A percentile compares a stretch with the other conserved stretches of the same genome.
Evolutionary conservation across 2,329 filamentous ascomycete genomes (phyloP).

Genomic region (Neophaeococcomyces aloes): DNA sequence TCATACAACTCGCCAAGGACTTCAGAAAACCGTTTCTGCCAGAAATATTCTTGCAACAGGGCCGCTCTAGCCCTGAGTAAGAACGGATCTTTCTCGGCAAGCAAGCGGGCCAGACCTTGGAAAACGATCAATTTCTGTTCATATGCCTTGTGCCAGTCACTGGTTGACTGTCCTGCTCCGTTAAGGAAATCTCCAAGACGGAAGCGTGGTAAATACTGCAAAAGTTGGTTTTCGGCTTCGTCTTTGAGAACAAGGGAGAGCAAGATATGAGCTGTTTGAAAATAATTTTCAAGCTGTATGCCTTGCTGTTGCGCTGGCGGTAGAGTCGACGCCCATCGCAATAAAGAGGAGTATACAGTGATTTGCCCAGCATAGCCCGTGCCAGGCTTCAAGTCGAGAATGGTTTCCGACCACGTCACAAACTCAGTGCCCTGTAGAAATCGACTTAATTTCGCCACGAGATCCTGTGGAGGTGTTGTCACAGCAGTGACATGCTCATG

Average conservation of each 20-base stretch:
- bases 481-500: constrained; percentile 5
- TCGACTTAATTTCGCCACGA: neutral
- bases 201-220: constrained; percentile 5
- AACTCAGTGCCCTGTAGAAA: constrained; percentile 4
- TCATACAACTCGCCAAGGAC: neutral
- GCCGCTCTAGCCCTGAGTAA: neutral
- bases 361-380: neutral
- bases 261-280: neutral
- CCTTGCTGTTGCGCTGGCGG: neutral
- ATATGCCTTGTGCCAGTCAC: constrained; percentile 5
- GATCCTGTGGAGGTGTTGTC: neutral
- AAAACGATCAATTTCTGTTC: constrained; percentile 2
- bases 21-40: constrained; percentile 1
- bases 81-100: neutral
- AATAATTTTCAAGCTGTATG: constrained; percentile 2
- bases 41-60: neutral
- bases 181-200: constrained; percentile 3
- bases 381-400: constrained; percentile 2
- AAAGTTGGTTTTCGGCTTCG: neutral
- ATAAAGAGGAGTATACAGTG: neutral
- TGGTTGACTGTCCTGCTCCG: neutral
- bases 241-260: neutral
- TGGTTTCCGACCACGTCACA: constrained; percentile 5
- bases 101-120: neutral
- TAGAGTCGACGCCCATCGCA: neutral